Base-by-base conservation (phyloP, 345 rosid species). In the Anacardium occidentale region DNA sequence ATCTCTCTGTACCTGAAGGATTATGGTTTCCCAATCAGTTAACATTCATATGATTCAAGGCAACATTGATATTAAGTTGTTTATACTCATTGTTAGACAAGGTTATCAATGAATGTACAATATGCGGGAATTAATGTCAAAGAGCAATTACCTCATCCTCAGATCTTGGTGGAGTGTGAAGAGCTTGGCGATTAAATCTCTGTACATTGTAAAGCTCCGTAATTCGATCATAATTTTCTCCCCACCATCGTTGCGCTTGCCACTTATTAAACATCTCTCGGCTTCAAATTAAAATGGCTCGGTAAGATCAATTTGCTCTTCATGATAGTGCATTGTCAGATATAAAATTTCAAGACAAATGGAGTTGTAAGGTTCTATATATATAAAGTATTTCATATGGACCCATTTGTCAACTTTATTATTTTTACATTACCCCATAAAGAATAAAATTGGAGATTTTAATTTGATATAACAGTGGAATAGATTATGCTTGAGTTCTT, bases 181-280 rank as follows among this genome's bases (percentile, higher is more conserved):
- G 92, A 53, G 99, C 97, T 77, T 92, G 98, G 3, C 97, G 91
- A 62, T 95, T 95, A 72, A 95, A 95, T 86, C 90, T 92, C 66
- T 92, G 99, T 44, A 95, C 99, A 79, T 95, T 92, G 74, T 95
- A 95, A 53, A 95, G 96, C 83, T 92, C 99, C 89, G 89, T 92
- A 79, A 95, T 91, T 72, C 96, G 82, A 53, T 95, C 99, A 5
- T 85, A 95, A 59, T 95, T 95, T 85, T 95, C 98, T 15, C 90
- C 97, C 99, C 99, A 95, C 99, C 99, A 95, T 57, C 90, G 72
- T 82, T 95, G 99, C 0, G 99, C 99, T 83, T 95, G 96, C 96
- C 94, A 95, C 73, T 95, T 95, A 71, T 95, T 83, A 34, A 95
- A 95, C 93, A 92, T 90, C 78, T 95, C 99, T 0, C 99, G 96